These are phyloP conservation scores for Leccinum pachyderme DNA, from an alignment of 1,284 basidiomycete genomes.

Conservation along the genomic window DNA sequence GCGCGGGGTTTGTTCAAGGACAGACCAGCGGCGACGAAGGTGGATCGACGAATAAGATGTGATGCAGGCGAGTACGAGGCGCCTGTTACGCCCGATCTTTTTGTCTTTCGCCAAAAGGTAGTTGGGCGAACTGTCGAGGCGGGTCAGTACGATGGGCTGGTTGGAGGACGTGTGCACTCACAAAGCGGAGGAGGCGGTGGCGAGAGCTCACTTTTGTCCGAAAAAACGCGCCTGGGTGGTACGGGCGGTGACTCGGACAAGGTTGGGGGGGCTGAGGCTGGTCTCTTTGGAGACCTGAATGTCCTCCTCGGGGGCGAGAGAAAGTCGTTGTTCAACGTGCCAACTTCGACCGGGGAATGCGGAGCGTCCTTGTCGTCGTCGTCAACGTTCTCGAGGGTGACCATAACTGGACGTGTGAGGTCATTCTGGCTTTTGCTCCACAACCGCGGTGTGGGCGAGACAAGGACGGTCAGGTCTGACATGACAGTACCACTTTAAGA, in stretches of 20 bases:
- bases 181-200: slow-evolving; percentile 61
- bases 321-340: slow-evolving; percentile 26
- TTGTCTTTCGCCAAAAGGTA: slow-evolving; percentile 70
- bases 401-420: slow-evolving; percentile 42
- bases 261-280: slow-evolving; percentile 30
- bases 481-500: slow-evolving; percentile 11
- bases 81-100: slow-evolving; percentile 60
- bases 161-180: slow-evolving; percentile 37
- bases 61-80: slow-evolving; percentile 67
- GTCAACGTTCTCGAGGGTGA: slow-evolving; percentile 46
- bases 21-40: slow-evolving; percentile 70
- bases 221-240: slow-evolving; percentile 22
- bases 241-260: slow-evolving; percentile 7
- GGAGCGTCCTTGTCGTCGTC: slow-evolving; percentile 32
- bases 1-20: slow-evolving; percentile 56
- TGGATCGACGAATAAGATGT: slow-evolving; percentile 67
- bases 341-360: slow-evolving; percentile 29
- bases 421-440: slow-evolving; percentile 28
- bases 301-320: slow-evolving; percentile 54
- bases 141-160: background rate
- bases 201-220: slow-evolving; percentile 43
- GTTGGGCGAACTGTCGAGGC: slow-evolving; percentile 53
- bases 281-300: slow-evolving; percentile 22
- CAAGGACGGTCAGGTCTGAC: slow-evolving; percentile 35
- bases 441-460: slow-evolving; percentile 34